phyloP scores from a whole-genome alignment of 805 yeast genomes.

The Barnettozyma californica region DNA sequence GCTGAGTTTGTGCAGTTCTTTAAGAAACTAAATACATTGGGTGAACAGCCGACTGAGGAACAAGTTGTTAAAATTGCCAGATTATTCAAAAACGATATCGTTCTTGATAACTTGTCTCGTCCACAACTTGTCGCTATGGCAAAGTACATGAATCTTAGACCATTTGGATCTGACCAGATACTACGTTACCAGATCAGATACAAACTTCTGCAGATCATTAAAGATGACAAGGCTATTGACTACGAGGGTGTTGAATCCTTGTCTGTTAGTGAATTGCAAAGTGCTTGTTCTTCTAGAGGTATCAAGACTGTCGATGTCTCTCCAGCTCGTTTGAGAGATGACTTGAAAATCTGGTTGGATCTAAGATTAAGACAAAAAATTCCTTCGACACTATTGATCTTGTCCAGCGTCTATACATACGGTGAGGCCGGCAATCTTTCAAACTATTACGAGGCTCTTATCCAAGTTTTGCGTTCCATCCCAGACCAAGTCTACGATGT shows the following conservation, averaged over 20 bases:
- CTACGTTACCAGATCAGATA: constrained; percentile 91
- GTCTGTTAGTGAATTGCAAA: constrained; percentile 72
- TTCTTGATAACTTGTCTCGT: constrained; percentile 86
- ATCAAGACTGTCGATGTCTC: constrained; percentile 74
- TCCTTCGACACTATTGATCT: constrained; percentile 83
- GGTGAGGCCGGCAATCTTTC: constrained; percentile 51
- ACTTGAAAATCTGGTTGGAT: constrained; percentile 82
- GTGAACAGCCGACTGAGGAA: constrained; percentile 57
- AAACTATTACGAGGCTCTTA: constrained; percentile 76
- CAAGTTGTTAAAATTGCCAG: constrained; percentile 81
- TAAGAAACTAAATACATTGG: constrained; percentile 58
- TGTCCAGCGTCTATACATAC: constrained; percentile 86
- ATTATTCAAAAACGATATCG: constrained; percentile 87
- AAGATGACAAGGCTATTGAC: constrained; percentile 86
- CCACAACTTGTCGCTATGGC: constrained; percentile 91
- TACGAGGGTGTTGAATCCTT: constrained; percentile 90
- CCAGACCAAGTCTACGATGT: constrained; percentile 96
- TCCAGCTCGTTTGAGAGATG: constrained; percentile 78
- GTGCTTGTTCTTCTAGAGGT: constrained; percentile 93
- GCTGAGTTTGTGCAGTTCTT: constrained; percentile 76
- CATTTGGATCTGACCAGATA: constrained; percentile 90
- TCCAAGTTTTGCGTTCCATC: constrained; percentile 80
- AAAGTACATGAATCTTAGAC: constrained; percentile 82
- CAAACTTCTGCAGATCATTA: constrained; percentile 82
- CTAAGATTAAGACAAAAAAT: constrained; percentile 84